phyloP scores from a whole-genome alignment of 257 asterid genomes.

The Nicotiana undulata region DNA sequence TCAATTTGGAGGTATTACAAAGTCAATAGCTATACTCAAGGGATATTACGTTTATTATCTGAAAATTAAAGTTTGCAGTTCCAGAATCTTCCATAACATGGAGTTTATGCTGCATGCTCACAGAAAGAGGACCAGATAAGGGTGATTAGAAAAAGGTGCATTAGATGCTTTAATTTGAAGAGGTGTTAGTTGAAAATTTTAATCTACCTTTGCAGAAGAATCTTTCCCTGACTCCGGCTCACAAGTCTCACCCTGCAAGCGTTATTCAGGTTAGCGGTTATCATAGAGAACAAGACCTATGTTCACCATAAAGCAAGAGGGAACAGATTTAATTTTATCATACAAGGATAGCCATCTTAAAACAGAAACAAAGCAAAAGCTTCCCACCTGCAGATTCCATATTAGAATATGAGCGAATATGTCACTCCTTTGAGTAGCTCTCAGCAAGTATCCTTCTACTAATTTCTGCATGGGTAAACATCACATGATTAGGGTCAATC shows the following conservation, averaged over 20 bases:
- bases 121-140: neutral
- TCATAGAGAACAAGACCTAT: slow-evolving; percentile 19
- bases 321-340: neutral
- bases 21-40: neutral
- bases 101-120: neutral
- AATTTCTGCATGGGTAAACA: slow-evolving; percentile 59
- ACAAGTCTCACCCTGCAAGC: slow-evolving; percentile 74
- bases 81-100: neutral
- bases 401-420: slow-evolving; percentile 92
- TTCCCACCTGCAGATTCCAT: slow-evolving; percentile 91
- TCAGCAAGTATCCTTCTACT: slow-evolving; percentile 94
- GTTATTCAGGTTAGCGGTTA: slow-evolving; percentile 16
- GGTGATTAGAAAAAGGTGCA: neutral
- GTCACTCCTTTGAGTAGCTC: slow-evolving; percentile 98
- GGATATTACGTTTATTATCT: neutral
- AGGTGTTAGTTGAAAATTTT: neutral
- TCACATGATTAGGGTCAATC: slow-evolving; percentile 7
- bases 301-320: slow-evolving; percentile 8
- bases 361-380: neutral
- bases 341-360: neutral
- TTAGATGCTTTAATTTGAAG: neutral
- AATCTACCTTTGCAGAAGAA: slow-evolving; percentile 56
- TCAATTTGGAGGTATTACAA: neutral
- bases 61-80: neutral
- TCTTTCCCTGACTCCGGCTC: slow-evolving; percentile 70